Percentiles rank a stretch among this genome's conserved stretches.
Conservation (phyloP, 192 early-diverging fungal genomes). For the Phycomyces nitens region DNA sequence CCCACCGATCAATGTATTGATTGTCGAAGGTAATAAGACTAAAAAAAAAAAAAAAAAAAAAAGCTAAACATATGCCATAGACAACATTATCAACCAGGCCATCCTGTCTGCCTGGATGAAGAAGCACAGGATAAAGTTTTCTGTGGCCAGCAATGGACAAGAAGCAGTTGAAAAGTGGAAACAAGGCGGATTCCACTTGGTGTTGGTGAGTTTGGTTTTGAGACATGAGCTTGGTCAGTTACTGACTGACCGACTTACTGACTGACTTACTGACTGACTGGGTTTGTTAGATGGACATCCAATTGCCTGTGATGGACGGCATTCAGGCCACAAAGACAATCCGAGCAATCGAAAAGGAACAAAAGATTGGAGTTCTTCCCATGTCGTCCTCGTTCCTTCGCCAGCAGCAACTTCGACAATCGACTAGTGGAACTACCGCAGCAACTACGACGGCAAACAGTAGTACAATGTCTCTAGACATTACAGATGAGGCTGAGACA, state of each 20-base stretch:
- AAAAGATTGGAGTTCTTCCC: slow-evolving; percentile 56
- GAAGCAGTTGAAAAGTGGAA: slow-evolving; percentile 82
- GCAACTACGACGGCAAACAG: background rate
- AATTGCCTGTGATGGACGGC: slow-evolving; percentile 71
- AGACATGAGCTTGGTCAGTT: background rate
- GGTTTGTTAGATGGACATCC: slow-evolving; percentile 77
- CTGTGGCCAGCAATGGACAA: slow-evolving; percentile 72
- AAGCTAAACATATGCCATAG: slow-evolving; percentile 29
- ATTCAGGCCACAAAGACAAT: slow-evolving; percentile 64
- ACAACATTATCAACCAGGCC: slow-evolving; percentile 71
- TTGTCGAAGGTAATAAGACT: slow-evolving; percentile 62
- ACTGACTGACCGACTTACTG: too few species aligned
- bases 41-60: background rate
- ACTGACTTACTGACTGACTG: too few species aligned
- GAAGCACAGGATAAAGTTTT: slow-evolving; percentile 65
- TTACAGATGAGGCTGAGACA: background rate
- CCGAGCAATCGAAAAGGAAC: slow-evolving; percentile 47
- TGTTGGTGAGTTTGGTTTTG: slow-evolving; percentile 43
- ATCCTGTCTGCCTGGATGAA: slow-evolving; percentile 72
- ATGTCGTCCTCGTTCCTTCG: background rate
- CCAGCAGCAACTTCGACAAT: background rate
- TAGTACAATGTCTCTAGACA: background rate
- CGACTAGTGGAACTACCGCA: background rate
- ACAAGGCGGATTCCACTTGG: slow-evolving; percentile 58
- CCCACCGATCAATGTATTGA: slow-evolving; percentile 70